Conservation (phyloP, 768 basidiomycete genomes). For the Boletus coccyginus region DNA sequence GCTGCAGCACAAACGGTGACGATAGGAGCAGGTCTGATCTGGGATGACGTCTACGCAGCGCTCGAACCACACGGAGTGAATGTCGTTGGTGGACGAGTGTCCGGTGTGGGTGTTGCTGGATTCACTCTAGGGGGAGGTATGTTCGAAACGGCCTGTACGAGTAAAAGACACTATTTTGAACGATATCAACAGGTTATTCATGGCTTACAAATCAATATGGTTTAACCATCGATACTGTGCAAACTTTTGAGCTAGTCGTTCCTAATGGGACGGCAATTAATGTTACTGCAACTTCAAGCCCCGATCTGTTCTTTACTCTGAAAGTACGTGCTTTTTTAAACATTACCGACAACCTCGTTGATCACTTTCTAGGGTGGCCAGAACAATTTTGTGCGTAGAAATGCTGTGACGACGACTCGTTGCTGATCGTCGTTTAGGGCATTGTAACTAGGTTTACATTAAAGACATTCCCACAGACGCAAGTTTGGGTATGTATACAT, state of each 20-base stretch:
- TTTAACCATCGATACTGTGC: slow-evolving; percentile 53
- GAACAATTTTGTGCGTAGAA: slow-evolving; percentile 51
- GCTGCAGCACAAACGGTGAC: slow-evolving; percentile 36
- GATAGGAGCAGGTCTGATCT: slow-evolving; percentile 44
- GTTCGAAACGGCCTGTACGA: not conserved
- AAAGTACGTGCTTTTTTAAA: slow-evolving; percentile 27
- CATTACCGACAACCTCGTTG: not conserved
- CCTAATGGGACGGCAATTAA: slow-evolving; percentile 38
- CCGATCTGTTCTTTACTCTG: slow-evolving; percentile 46
- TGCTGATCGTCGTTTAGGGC: slow-evolving; percentile 33
- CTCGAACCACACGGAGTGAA: slow-evolving; percentile 49
- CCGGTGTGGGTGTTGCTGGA: slow-evolving; percentile 58
- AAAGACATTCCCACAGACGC: slow-evolving; percentile 49
- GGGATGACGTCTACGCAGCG: slow-evolving; percentile 61
- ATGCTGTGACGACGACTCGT: not conserved
- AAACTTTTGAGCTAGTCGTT: slow-evolving; percentile 54
- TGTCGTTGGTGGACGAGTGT: slow-evolving; percentile 54
- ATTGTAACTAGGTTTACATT: slow-evolving; percentile 60
- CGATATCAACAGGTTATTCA: slow-evolving; percentile 13
- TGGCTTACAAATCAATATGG: slow-evolving; percentile 64
- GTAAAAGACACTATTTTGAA: not conserved
- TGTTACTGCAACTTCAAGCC: slow-evolving; percentile 33
- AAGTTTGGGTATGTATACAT: slow-evolving; percentile 54
- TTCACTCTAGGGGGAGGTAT: slow-evolving; percentile 56
- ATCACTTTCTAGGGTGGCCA: slow-evolving; percentile 46